Evolutionary conservation across 352 stramenopile genomes (phyloP), one percentile per base, ranked within the genome.

Genomic region (Phytophthora multivora): DNA sequence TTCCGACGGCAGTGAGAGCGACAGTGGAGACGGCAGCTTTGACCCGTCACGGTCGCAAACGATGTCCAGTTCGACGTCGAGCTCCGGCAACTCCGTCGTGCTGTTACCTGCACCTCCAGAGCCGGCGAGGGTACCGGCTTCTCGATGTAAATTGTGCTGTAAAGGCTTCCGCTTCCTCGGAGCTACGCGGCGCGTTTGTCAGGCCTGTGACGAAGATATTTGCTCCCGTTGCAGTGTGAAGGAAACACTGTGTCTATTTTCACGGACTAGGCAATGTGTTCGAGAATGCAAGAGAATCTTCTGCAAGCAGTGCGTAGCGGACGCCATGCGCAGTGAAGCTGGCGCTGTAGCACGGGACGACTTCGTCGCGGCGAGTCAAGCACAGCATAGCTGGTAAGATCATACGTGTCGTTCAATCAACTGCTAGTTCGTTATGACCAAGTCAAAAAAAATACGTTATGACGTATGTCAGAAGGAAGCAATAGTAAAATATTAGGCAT

Each of bases 101-200:
- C 35, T 73, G 28, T 8, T 77, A 28, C 64, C 69, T 13, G 46
- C 43, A 30, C 64, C 55, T 0, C 64, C 55, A 3, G 55, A 52
- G 10, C 51, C 55, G 45, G 45, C 63, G 18, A 59, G 63, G 43
- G 26, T 67, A 25, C 42, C 42, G 26, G 64, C 69, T 43, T 51
- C 55, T 4, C 42, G 65, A 0, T 74, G 69, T 33, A 74, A 74
- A 13, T 52, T 77, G 25, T 77, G 69, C 23, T 70, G 60, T n/a
- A 77, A 77, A 48, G 62, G 16, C 16, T 77, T 77, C 36, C 55
- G 66, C 12, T 74, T 77, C 41, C 51, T 77, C 10, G 65, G 64
- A 8, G 65, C 65, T 5, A 66, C 63, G 54, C 60, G 69, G 38
- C 58, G 60, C 2, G 13, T 63, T 16, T 77, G 69, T 23, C 52